Conservation (phyloP, 139 green algal genomes). For the Coelastrella sp. region DNA sequence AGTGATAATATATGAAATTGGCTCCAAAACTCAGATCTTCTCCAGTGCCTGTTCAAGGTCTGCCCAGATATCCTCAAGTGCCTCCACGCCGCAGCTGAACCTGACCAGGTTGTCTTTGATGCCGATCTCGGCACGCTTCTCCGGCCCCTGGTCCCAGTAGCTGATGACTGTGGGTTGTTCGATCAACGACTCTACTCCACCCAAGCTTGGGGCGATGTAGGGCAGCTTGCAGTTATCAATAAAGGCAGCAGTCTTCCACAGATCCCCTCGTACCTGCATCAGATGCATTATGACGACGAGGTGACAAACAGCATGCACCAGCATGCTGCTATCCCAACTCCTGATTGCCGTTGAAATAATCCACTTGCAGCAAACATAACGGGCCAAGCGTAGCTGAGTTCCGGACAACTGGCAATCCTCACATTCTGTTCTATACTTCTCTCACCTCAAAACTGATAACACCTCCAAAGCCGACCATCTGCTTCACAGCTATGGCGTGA, state of each 20-base stretch:
- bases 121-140: slow-evolving; percentile 90
- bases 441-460: slow-evolving; percentile 95
- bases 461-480: slow-evolving; percentile 98
- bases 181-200: slow-evolving; percentile 97
- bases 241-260: slow-evolving; percentile 90
- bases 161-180: slow-evolving; percentile 98
- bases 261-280: slow-evolving; percentile 75
- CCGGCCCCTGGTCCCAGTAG: slow-evolving; percentile 87
- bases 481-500: slow-evolving; percentile 89
- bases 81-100: slow-evolving; percentile 94
- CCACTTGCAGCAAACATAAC: no score
- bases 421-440: no score
- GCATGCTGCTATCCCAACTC: no score
- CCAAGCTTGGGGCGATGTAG: slow-evolving; percentile 98
- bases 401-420: no score
- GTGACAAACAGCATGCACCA: slow-evolving; percentile 21
- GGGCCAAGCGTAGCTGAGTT: no score
- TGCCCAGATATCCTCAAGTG: slow-evolving; percentile 93
- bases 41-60: slow-evolving; percentile 95
- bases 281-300: no score
- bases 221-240: slow-evolving; percentile 93
- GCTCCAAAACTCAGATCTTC: slow-evolving; percentile 62
- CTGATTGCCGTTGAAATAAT: no score
- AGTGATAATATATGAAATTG: no score
- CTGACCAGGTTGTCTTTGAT: slow-evolving; percentile 99